A percentile compares a stretch with the other conserved stretches of the same genome.
These are phyloP conservation scores for Oryza rufipogon DNA, from an alignment of 176 grass and related monocot species.

Conservation along the genomic window DNA sequence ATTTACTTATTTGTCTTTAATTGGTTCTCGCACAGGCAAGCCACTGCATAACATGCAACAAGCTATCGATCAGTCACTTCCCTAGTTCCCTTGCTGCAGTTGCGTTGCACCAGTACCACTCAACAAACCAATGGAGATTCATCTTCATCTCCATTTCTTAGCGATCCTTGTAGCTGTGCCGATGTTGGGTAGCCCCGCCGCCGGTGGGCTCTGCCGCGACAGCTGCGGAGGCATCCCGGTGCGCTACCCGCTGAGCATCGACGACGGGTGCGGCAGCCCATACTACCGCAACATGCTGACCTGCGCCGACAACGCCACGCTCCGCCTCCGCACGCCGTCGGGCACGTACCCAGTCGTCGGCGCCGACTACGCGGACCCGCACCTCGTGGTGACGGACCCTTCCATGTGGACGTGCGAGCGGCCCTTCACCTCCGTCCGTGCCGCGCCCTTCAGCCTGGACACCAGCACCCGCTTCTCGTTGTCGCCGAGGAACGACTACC, in stretches of 20 bases:
- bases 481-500: slow-evolving; percentile 79
- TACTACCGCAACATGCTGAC: slow-evolving; percentile 90
- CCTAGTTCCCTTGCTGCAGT: not conserved
- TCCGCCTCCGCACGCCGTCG: slow-evolving; percentile 79
- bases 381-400: slow-evolving; percentile 78
- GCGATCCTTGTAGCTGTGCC: slow-evolving; percentile 5
- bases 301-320: slow-evolving; percentile 64
- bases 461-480: slow-evolving; percentile 93
- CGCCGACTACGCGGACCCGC: slow-evolving; percentile 80
- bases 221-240: slow-evolving; percentile 73
- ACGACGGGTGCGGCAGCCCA: slow-evolving; percentile 89
- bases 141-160: slow-evolving; percentile 31
- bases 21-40: not conserved
- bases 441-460: slow-evolving; percentile 83
- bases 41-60: not conserved
- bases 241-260: slow-evolving; percentile 74
- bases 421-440: slow-evolving; percentile 40
- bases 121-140: slow-evolving; percentile 28
- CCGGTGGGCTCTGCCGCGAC: slow-evolving; percentile 57
- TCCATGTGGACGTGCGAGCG: slow-evolving; percentile 88
- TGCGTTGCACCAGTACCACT: not conserved
- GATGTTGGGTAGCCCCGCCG: slow-evolving; percentile 1
- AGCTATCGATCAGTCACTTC: not conserved
- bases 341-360: slow-evolving; percentile 70
- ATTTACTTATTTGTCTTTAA: slow-evolving; percentile 12